Evolutionary conservation across 2,329 filamentous ascomycete species (phyloP).

Genomic region (Magnaporthiopsis incrustans): DNA sequence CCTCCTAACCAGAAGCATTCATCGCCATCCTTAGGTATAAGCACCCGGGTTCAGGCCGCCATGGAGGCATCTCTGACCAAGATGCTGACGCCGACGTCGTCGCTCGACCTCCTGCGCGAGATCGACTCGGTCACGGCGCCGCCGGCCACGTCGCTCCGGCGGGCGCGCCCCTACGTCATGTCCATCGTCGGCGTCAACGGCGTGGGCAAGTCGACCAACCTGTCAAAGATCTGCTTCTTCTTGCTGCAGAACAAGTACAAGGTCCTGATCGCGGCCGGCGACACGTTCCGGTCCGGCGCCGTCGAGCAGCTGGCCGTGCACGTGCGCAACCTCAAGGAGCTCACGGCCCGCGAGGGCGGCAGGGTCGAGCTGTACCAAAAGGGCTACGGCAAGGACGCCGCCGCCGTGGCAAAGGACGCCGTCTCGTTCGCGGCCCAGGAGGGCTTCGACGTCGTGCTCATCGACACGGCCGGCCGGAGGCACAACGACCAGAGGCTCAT

Average conservation of each 20-base stretch:
- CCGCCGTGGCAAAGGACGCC: constrained; percentile 88
- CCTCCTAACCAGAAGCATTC: constrained; percentile 11
- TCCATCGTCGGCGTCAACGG: constrained; percentile 98
- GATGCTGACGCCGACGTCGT: constrained; percentile 92
- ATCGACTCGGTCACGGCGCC: constrained; percentile 73
- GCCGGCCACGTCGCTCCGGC: constrained; percentile 51
- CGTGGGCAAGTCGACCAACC: constrained; percentile 94
- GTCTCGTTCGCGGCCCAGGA: constrained; percentile 70
- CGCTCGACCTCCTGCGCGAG: constrained; percentile 86
- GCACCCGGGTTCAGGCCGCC: constrained; percentile 71
- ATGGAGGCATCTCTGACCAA: constrained; percentile 91
- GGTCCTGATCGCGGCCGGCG: constrained; percentile 86
- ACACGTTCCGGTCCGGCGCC: constrained; percentile 94
- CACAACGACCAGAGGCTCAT: constrained; percentile 96
- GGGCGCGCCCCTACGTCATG: constrained; percentile 82
- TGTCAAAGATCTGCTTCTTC: constrained; percentile 98
- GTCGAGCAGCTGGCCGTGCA: constrained; percentile 96
- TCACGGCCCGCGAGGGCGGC: constrained; percentile 75
- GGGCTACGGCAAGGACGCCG: constrained; percentile 96
- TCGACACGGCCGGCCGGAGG: constrained; percentile 88
- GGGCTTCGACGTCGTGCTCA: constrained; percentile 86
- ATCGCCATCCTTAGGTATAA: constrained; percentile 45
- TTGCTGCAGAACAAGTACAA: constrained; percentile 94
- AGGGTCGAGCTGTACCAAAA: constrained; percentile 90
- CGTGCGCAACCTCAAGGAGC: constrained; percentile 84